These are phyloP conservation scores for Solanum paucissectum DNA, from an alignment of 257 asterid genomes.

Conservation along the genomic window DNA sequence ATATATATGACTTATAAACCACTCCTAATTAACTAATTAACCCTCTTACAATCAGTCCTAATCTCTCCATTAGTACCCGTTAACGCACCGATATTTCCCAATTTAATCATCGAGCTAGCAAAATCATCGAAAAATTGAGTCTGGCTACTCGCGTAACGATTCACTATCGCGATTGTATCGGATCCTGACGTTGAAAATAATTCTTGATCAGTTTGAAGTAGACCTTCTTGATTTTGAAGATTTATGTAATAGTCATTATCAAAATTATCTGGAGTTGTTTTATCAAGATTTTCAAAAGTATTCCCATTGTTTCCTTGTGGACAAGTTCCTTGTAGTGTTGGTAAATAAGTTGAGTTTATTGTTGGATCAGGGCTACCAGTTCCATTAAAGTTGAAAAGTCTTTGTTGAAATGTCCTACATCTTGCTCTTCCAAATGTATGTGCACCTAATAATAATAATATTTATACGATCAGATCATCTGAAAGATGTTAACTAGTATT, in stretches of 20 bases:
- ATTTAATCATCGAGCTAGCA: conserved; percentile 52
- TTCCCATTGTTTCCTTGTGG: conserved; percentile 43
- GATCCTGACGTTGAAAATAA: conserved; percentile 37
- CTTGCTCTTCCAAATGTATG: conserved; percentile 57
- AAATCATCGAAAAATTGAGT: conserved; percentile 46
- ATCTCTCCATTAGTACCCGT: conserved; percentile 58
- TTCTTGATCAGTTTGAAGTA: conserved; percentile 56
- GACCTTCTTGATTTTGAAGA: conserved; percentile 43
- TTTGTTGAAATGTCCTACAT: conserved; percentile 42
- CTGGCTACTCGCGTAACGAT: conserved; percentile 29
- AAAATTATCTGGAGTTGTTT: conserved; percentile 42
- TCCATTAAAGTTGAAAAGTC: conserved; percentile 54
- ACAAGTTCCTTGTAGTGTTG: conserved; percentile 40
- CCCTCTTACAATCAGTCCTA: conserved; percentile 56
- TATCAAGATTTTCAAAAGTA: conserved; percentile 47
- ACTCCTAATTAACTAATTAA: conserved; percentile 14
- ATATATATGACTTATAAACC: neutral
- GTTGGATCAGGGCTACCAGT: conserved; percentile 64
- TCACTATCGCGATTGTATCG: conserved; percentile 15
- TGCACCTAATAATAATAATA: neutral
- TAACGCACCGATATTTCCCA: conserved; percentile 49
- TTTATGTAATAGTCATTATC: conserved; percentile 60
- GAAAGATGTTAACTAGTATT: too few relatives aligned
- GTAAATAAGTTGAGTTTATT: conserved; percentile 22
- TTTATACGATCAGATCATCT: neutral